These are phyloP conservation scores for Polyporus tsugae DNA, from an alignment of 1,284 basidiomycete genomes.

Conservation along the genomic window DNA sequence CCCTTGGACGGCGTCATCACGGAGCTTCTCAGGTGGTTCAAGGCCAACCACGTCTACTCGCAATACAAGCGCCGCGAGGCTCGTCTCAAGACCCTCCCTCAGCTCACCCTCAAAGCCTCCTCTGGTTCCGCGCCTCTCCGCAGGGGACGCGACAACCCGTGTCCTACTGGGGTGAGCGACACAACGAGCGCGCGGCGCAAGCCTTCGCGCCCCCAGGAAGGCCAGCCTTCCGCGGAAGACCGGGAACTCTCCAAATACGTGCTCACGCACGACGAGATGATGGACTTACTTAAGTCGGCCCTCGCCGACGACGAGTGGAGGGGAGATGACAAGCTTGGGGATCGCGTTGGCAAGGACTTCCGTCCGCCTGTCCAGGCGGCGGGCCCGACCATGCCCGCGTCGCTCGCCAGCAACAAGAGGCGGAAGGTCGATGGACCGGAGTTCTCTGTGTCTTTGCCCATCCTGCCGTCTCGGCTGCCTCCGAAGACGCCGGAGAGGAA, in stretches of 20 bases:
- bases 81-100: too few relatives aligned
- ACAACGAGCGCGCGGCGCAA: too few relatives aligned
- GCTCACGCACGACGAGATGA: not conserved
- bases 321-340: conserved; percentile 1
- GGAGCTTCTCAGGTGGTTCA: not conserved
- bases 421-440: not conserved
- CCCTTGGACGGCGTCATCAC: not conserved
- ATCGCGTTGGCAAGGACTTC: not conserved
- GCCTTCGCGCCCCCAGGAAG: not conserved
- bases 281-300: not conserved
- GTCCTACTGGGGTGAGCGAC: not conserved
- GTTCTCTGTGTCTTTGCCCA: not conserved
- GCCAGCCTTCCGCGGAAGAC: not conserved
- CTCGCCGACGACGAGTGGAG: not conserved
- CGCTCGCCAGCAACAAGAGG: not conserved
- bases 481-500: not conserved
- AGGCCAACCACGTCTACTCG: not conserved
- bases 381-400: not conserved
- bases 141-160: not conserved
- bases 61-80: not conserved
- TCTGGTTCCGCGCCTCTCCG: not conserved
- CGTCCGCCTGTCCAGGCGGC: not conserved
- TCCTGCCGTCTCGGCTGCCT: too few relatives aligned
- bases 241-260: not conserved
- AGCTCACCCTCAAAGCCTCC: not conserved